Conservation (phyloP, 805 yeast species). For the Cyberlindnera amylophila region DNA sequence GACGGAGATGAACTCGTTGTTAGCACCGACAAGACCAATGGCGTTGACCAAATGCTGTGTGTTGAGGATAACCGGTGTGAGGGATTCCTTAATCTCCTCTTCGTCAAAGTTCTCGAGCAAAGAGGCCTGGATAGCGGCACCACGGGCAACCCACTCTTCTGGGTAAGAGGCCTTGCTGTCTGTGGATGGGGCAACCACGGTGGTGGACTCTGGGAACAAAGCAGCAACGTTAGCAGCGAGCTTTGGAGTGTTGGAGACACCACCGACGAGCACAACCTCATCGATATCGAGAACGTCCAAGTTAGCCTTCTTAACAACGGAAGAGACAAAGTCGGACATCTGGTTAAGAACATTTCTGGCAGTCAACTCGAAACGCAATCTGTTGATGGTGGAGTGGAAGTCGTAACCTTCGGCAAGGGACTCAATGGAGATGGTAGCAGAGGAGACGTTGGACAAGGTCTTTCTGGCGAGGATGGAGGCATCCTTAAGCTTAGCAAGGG, state of each 20-base stretch:
- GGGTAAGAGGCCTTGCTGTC: constrained; percentile 83
- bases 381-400: constrained; percentile 88
- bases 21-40: constrained; percentile 75
- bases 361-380: constrained; percentile 87
- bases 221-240: constrained; percentile 69
- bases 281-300: constrained; percentile 82
- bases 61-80: constrained; percentile 79
- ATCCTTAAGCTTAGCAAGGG: constrained; percentile 81
- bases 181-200: constrained; percentile 68
- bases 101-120: constrained; percentile 75
- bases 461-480: constrained; percentile 84
- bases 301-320: constrained; percentile 74
- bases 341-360: constrained; percentile 74
- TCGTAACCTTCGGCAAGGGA: constrained; percentile 92
- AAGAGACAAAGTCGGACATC: constrained; percentile 73
- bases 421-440: constrained; percentile 90
- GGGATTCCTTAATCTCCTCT: constrained; percentile 75
- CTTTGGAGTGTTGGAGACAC: constrained; percentile 90
- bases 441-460: constrained; percentile 84
- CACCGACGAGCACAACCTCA: constrained; percentile 91
- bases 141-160: constrained; percentile 84
- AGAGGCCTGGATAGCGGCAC: constrained; percentile 96
- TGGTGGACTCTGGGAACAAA: constrained; percentile 78
- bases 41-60: constrained; percentile 84
- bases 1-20: constrained; percentile 69